Percentiles rank a stretch among this genome's conserved stretches.
Evolutionary conservation across 2,329 filamentous ascomycete genomes (phyloP).

Genomic region (Trichophyton equinum): DNA sequence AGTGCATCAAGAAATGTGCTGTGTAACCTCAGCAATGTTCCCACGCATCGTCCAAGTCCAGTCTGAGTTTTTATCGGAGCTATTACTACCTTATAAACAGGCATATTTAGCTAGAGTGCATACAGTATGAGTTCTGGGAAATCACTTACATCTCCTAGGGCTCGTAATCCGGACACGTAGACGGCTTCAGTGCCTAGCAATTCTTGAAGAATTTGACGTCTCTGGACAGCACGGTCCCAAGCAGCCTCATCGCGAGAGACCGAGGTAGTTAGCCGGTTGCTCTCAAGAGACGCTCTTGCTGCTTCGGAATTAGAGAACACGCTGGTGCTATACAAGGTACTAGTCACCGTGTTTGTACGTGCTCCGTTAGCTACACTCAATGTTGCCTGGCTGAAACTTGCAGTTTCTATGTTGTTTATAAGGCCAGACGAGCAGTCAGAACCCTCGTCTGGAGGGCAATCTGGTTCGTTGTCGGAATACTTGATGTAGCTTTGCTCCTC

Average conservation of each 20-base stretch:
- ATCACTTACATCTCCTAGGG: slow-evolving; percentile 62
- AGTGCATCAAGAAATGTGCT: slow-evolving; percentile 67
- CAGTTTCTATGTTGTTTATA: slow-evolving; percentile 68
- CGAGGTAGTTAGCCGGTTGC: slow-evolving; percentile 33
- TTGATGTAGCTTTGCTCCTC: slow-evolving; percentile 14
- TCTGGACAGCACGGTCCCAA: slow-evolving; percentile 58
- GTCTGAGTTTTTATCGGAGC: slow-evolving; percentile 59
- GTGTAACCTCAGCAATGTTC: slow-evolving; percentile 70
- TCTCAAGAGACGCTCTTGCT: slow-evolving; percentile 51
- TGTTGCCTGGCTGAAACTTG: slow-evolving; percentile 60
- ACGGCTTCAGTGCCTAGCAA: slow-evolving; percentile 74
- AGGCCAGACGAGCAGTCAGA: slow-evolving; percentile 67
- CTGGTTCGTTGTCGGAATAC: slow-evolving; percentile 6
- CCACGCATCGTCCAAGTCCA: slow-evolving; percentile 66
- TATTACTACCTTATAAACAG: slow-evolving; percentile 50
- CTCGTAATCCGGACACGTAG: slow-evolving; percentile 77
- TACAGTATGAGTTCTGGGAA: not conserved
- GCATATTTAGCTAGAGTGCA: not conserved
- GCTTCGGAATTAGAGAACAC: slow-evolving; percentile 54
- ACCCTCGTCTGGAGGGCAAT: slow-evolving; percentile 43
- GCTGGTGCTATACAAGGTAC: slow-evolving; percentile 43
- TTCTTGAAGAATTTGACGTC: slow-evolving; percentile 72
- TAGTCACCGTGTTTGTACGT: slow-evolving; percentile 46
- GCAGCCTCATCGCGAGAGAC: slow-evolving; percentile 53
- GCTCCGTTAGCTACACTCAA: slow-evolving; percentile 55